These are phyloP conservation scores for Marasmius fiardii DNA, from an alignment of 1,284 basidiomycete genomes.

Conservation along the genomic window DNA sequence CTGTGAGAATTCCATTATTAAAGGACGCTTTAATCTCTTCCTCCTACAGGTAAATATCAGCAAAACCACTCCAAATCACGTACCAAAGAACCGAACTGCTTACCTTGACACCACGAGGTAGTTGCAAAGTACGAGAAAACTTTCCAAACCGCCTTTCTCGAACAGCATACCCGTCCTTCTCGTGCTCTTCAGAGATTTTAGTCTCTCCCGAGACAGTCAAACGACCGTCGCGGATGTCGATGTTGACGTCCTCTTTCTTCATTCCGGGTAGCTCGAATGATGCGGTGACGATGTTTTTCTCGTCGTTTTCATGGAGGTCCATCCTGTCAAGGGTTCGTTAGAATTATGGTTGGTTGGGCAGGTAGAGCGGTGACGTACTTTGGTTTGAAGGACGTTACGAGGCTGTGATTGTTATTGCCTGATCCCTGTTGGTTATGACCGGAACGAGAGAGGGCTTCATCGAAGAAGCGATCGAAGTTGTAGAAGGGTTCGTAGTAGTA, in stretches of 20 bases:
- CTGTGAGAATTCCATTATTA: slow-evolving; percentile 21
- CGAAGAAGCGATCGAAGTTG: slow-evolving; percentile 21
- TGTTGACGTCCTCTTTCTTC: slow-evolving; percentile 16
- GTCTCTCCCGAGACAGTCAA: slow-evolving; percentile 16
- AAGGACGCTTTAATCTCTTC: slow-evolving; percentile 17
- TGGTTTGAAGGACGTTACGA: slow-evolving; percentile 8
- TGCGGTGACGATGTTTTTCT: slow-evolving; percentile 17
- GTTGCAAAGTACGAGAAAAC: slow-evolving; percentile 15
- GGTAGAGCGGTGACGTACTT: neutral
- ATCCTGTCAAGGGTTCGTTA: slow-evolving; percentile 11
- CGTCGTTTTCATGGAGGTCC: slow-evolving; percentile 18
- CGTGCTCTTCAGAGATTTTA: slow-evolving; percentile 14
- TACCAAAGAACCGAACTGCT: neutral
- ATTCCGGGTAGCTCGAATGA: slow-evolving; percentile 19
- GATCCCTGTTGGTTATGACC: neutral
- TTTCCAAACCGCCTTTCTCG: slow-evolving; percentile 18
- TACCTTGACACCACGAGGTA: slow-evolving; percentile 19
- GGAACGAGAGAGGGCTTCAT: slow-evolving; percentile 10
- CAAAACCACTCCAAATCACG: no score
- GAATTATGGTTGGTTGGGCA: no score
- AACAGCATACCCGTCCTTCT: slow-evolving; percentile 18
- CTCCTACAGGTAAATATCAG: slow-evolving; percentile 13
- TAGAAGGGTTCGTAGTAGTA: slow-evolving; percentile 22
- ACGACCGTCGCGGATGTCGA: slow-evolving; percentile 16
- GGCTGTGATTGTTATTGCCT: neutral